phyloP scores from a whole-genome alignment of 495 filamentous ascomycete species.

The Penicillium tannophilum region DNA sequence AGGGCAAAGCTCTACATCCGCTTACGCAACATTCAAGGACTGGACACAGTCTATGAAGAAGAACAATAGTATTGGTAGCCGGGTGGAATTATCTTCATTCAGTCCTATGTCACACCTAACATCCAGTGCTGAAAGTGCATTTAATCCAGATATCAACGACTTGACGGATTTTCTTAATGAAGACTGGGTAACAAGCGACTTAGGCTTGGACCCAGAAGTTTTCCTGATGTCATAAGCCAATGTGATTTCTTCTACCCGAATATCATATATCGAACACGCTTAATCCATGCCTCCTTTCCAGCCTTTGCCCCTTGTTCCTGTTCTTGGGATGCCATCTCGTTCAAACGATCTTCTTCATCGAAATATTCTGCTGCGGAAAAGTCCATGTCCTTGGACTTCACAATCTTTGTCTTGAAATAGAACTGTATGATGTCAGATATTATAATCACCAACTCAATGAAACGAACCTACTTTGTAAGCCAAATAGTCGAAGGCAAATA shows the following conservation, averaged over 20 bases:
- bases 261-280: conserved; percentile 21
- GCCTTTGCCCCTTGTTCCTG: conserved; percentile 1
- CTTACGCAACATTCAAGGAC: conserved; percentile 25
- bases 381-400: conserved; percentile 28
- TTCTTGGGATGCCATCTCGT: conserved; percentile 13
- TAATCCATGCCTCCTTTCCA: conserved; percentile 15
- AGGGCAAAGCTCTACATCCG: conserved; percentile 8
- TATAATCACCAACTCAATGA: not conserved
- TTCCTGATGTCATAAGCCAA: conserved; percentile 4
- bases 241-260: conserved; percentile 15
- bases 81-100: conserved; percentile 21
- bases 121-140: conserved; percentile 7
- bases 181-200: conserved; percentile 12
- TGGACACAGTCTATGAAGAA: conserved; percentile 29
- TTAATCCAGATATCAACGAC: conserved; percentile 11
- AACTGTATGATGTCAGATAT: conserved; percentile 12
- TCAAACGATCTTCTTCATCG: conserved; percentile 28
- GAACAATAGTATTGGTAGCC: conserved; percentile 7
- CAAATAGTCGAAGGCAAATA: conserved; percentile 33
- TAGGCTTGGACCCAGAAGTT: conserved; percentile 15
- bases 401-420: conserved; percentile 30
- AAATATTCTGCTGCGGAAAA: conserved; percentile 28
- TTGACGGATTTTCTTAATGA: conserved; percentile 15
- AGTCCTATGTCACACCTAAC: conserved; percentile 18
- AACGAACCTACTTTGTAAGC: conserved; percentile 25